These are phyloP conservation scores for Begonia masoniana DNA, from an alignment of 306 rosid genomes.

Conservation along the genomic window DNA sequence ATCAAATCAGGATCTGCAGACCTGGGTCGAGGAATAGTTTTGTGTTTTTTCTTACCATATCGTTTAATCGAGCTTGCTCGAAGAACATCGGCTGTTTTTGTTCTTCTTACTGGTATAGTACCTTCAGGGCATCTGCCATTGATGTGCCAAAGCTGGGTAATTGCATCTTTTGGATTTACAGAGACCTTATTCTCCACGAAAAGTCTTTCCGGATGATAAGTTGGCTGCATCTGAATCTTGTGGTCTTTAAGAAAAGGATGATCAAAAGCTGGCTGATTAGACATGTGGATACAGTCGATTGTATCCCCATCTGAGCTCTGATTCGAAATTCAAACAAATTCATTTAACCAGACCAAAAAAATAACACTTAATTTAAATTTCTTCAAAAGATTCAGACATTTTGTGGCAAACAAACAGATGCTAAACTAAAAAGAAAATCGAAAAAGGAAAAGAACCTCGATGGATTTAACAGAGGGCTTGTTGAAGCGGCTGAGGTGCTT, in stretches of 20 bases:
- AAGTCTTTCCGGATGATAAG: constrained; percentile 76
- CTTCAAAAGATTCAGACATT: not conserved
- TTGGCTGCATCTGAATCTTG: constrained; percentile 89
- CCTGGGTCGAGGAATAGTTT: constrained; percentile 62
- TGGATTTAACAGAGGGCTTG: constrained; percentile 69
- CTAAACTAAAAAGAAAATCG: constrained; percentile 1
- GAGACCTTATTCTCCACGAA: constrained; percentile 57
- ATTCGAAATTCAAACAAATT: constrained; percentile 6
- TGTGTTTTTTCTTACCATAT: constrained; percentile 86
- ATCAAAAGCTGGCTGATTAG: constrained; percentile 92
- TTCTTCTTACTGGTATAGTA: constrained; percentile 80
- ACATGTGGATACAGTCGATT: constrained; percentile 74
- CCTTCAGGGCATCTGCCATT: constrained; percentile 77
- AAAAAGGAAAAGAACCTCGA: constrained; percentile 35
- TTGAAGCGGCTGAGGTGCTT: constrained; percentile 82
- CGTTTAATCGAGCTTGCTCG: constrained; percentile 80
- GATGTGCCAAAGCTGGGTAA: constrained; percentile 70
- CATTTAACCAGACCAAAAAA: not conserved
- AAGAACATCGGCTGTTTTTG: constrained; percentile 72
- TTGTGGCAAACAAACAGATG: constrained; percentile 1
- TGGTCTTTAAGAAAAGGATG: constrained; percentile 96
- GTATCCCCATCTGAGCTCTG: constrained; percentile 99
- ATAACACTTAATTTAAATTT: not conserved
- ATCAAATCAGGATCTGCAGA: constrained; percentile 91
- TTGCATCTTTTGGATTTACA: constrained; percentile 36